These are phyloP conservation scores for Naumovozyma dairenensis DNA, from an alignment of 805 yeast species.

Conservation along the genomic window DNA sequence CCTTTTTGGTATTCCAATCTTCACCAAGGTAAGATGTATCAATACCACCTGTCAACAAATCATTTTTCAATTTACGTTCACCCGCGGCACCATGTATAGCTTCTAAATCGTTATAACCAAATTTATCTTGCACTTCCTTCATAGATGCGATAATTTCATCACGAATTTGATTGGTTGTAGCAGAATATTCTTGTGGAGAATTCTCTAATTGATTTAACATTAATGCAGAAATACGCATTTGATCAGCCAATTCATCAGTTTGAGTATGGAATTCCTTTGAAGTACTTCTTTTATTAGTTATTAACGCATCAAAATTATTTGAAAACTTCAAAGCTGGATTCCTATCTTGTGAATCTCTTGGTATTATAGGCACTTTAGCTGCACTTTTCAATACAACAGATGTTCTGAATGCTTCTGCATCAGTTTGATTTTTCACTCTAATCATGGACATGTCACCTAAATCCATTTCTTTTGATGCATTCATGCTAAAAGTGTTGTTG, in stretches of 20 bases:
- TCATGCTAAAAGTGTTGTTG: not conserved
- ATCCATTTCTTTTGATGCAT: constrained; percentile 46
- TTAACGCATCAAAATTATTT: constrained; percentile 26
- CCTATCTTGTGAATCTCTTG: constrained; percentile 27
- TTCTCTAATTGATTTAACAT: constrained; percentile 86
- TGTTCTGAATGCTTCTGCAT: constrained; percentile 35
- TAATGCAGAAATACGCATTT: constrained; percentile 92
- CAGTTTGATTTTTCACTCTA: constrained; percentile 39
- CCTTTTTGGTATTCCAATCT: constrained; percentile 81
- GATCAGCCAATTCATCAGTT: constrained; percentile 63
- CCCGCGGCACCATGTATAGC: constrained; percentile 67
- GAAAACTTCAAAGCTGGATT: constrained; percentile 32
- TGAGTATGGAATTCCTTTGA: constrained; percentile 15
- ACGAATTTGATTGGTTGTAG: constrained; percentile 56
- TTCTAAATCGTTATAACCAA: constrained; percentile 41
- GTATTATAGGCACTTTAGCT: constrained; percentile 33
- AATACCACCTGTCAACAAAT: constrained; percentile 74
- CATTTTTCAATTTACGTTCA: constrained; percentile 85
- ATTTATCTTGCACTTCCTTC: constrained; percentile 66
- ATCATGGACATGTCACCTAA: constrained; percentile 67
- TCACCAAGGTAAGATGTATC: constrained; percentile 66
- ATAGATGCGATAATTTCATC: constrained; percentile 58
- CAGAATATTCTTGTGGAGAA: constrained; percentile 37
- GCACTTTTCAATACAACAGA: constrained; percentile 33
- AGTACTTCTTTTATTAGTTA: constrained; percentile 5